phyloP scores from a whole-genome alignment of 352 stramenopile species.

The Phytophthora crassamura region DNA sequence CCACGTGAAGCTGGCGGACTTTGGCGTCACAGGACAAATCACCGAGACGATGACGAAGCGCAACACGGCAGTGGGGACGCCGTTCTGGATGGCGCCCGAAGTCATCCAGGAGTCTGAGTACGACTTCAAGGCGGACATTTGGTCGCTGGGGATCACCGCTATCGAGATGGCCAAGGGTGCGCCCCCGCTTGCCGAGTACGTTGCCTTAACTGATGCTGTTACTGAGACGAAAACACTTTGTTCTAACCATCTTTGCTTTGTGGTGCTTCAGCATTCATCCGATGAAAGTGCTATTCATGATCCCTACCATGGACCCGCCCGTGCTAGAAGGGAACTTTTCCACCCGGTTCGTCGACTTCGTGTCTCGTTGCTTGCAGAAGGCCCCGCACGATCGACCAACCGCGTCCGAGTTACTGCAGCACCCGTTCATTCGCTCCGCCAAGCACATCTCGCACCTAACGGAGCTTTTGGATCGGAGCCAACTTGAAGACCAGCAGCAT shows the following conservation, averaged over 20 bases:
- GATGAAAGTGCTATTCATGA: slow-evolving; percentile 99
- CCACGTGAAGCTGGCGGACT: slow-evolving; percentile 84
- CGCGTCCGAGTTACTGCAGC: slow-evolving; percentile 81
- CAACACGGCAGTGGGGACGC: slow-evolving; percentile 97
- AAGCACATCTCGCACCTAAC: slow-evolving; percentile 78
- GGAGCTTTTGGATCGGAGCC: slow-evolving; percentile 65
- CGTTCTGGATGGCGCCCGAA: slow-evolving; percentile 98
- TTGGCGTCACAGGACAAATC: slow-evolving; percentile 93
- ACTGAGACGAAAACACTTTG: background rate
- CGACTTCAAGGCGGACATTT: slow-evolving; percentile 98
- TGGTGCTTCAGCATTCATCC: slow-evolving; percentile 93
- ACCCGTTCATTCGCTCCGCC: slow-evolving; percentile 84
- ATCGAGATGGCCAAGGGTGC: slow-evolving; percentile 99
- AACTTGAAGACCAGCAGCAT: slow-evolving; percentile 39
- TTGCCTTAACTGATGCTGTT: background rate
- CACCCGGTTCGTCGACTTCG: slow-evolving; percentile 89
- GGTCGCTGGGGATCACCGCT: slow-evolving; percentile 98
- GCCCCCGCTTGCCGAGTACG: slow-evolving; percentile 92
- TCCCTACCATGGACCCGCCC: slow-evolving; percentile 94
- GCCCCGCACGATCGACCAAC: slow-evolving; percentile 84
- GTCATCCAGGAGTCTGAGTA: slow-evolving; percentile 92
- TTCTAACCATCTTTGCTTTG: slow-evolving; percentile 4
- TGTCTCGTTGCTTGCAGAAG: slow-evolving; percentile 90
- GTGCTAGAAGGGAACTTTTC: slow-evolving; percentile 83
- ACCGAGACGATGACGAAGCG: slow-evolving; percentile 98